A percentile compares a stretch with the other conserved stretches of the same genome.
phyloP scores from a whole-genome alignment of 2,329 filamentous ascomycete genomes.

The Penicillium expansum region DNA sequence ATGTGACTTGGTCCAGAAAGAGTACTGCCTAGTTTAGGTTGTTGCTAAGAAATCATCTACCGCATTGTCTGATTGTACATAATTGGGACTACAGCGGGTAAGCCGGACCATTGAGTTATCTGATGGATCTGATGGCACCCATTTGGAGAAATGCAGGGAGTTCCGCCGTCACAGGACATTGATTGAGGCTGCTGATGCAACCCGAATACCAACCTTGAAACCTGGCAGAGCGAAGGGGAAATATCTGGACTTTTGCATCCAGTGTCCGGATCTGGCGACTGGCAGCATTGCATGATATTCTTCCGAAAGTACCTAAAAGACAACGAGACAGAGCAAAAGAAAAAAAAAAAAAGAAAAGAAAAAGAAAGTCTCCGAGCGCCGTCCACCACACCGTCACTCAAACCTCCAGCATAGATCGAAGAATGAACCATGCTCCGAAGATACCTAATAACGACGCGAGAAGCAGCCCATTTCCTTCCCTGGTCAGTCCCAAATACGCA shows the following conservation, averaged over 20 bases:
- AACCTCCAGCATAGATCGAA: conserved; percentile 35
- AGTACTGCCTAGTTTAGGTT: conserved; percentile 2
- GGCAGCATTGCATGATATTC: conserved; percentile 3
- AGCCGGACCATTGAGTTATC: background rate
- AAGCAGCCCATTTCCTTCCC: conserved; percentile 46
- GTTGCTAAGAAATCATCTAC: background rate
- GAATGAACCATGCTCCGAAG: conserved; percentile 43
- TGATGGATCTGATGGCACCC: background rate
- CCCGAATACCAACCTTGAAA: background rate
- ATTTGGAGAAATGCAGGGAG: background rate
- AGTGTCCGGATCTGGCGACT: background rate
- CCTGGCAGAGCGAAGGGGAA: background rate
- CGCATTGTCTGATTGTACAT: background rate
- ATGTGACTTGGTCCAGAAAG: conserved; percentile 11
- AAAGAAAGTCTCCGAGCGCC: background rate
- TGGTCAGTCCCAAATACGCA: conserved; percentile 53
- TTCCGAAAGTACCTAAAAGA: conserved; percentile 1
- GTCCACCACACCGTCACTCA: conserved; percentile 9
- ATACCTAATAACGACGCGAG: conserved; percentile 39
- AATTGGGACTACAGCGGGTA: background rate
- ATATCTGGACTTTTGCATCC: background rate
- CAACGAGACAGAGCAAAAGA: background rate
- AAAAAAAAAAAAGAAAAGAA: too few species aligned
- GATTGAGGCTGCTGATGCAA: background rate
- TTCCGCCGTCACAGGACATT: background rate